Evolutionary conservation across 169 alveolate genomes (phyloP), one percentile per base, ranked within the genome.

Genomic region (Plasmodium chabaudi): DNA sequence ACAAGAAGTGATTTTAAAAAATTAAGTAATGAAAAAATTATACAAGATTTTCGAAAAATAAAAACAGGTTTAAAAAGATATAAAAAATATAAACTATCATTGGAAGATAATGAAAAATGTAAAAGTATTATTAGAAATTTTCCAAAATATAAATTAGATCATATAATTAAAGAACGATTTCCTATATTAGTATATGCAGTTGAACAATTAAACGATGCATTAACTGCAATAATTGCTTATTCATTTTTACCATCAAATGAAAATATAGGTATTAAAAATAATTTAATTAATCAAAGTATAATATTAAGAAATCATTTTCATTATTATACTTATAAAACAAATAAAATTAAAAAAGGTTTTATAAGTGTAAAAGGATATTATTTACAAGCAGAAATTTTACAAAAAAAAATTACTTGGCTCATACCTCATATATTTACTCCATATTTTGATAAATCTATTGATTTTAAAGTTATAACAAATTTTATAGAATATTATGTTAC

Each of bases 341-440:
- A 55, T 3, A 51, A 17, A 47, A 72, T 98, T 25, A 95, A 94
- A 92, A 97, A 96, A 82, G 95, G 95, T 5, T 99, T 97, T 94
- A 96, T 95, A 19, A 97, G 99, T 44, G 97, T 99, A 39, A 99
- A 99, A 95, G 99, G 99, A 23, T 98, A 97, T 84, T 99, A 98
- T 95, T 97, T 98, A 89, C 99, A 98, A 91, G 99, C 98, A 2
- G 98, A 97, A 89, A 96, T 99, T 39, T 94, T 94, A 42, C 90
- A 84, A 25, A 97, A 95, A 64, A 90, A 95, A 21, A 98, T 99
- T 59, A 97, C 99, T 1, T 99, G 99, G 99, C 91, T 99, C 34
- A 92, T 97, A 39, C 99, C 99, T 27, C 99, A 98, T 92, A 95
- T 96, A 77, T 98, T 97, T 92, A 94, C 99, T n/a, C 99, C 88